These are phyloP conservation scores for Mortierella claussenii DNA, from an alignment of 192 early-diverging fungal species.

Conservation along the genomic window DNA sequence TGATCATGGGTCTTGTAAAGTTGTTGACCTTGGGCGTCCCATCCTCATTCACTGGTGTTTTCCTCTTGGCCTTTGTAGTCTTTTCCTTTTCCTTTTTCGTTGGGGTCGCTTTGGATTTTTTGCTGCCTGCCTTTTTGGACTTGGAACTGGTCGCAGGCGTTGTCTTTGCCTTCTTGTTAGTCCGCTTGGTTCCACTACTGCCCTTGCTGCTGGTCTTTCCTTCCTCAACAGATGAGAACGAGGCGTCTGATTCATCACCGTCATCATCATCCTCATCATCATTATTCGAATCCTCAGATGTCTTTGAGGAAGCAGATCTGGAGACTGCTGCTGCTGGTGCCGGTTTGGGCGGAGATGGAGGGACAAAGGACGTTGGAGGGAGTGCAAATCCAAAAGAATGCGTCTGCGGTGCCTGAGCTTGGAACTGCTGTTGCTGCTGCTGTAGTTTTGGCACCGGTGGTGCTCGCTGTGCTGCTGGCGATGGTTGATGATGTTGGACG, in stretches of 20 bases:
- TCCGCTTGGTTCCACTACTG: too few species aligned
- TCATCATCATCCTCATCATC: slow-evolving; percentile 13
- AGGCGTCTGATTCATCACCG: slow-evolving; percentile 15
- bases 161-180: slow-evolving; percentile 19
- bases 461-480: slow-evolving; percentile 2
- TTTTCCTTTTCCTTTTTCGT: slow-evolving; percentile 8
- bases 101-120: slow-evolving; percentile 27
- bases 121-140: slow-evolving; percentile 10
- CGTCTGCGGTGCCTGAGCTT: background rate
- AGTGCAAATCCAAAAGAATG: slow-evolving; percentile 23
- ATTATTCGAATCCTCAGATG: background rate
- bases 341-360: slow-evolving; percentile 36
- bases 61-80: slow-evolving; percentile 22
- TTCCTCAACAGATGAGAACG: slow-evolving; percentile 18
- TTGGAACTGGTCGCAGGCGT: background rate
- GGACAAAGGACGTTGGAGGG: slow-evolving; percentile 47
- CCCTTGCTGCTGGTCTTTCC: slow-evolving; percentile 4
- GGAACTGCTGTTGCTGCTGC: slow-evolving; percentile 11
- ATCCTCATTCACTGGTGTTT: slow-evolving; percentile 42
- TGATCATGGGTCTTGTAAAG: slow-evolving; percentile 29
- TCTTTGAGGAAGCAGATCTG: slow-evolving; percentile 3
- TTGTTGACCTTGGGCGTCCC: slow-evolving; percentile 24
- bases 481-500: background rate
- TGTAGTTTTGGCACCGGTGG: background rate
- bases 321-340: slow-evolving; percentile 21